Conservation (phyloP, 805 yeast species). For the Sporopachydermia lactativora region DNA sequence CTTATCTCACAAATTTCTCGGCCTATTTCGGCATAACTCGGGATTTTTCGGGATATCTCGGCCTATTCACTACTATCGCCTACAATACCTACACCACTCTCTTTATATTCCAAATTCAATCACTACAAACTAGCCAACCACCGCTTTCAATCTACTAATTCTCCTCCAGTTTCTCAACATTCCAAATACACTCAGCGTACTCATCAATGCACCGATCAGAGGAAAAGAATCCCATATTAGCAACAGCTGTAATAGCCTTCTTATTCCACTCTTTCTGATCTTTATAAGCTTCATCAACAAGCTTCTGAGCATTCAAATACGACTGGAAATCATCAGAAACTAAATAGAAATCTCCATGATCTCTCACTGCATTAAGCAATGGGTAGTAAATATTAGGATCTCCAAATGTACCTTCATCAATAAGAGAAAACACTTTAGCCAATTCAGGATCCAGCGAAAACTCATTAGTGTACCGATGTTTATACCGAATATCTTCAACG, state of each 20-base stretch:
- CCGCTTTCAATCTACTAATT: no score
- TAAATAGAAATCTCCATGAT: slow-evolving; percentile 75
- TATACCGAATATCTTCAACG: slow-evolving; percentile 72
- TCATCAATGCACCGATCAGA: slow-evolving; percentile 86
- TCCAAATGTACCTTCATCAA: slow-evolving; percentile 64
- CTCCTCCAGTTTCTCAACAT: slow-evolving; percentile 60
- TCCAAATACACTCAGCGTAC: slow-evolving; percentile 88
- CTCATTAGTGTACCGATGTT: slow-evolving; percentile 45
- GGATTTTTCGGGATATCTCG: no score
- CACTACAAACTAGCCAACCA: no score
- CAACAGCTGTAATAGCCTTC: slow-evolving; percentile 66
- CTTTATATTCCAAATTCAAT: no score
- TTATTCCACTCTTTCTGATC: slow-evolving; percentile 63
- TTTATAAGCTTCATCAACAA: slow-evolving; percentile 57
- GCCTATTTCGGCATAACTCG: no score
- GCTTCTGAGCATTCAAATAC: slow-evolving; percentile 66
- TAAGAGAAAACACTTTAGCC: slow-evolving; percentile 44
- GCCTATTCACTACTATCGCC: no score
- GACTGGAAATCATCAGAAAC: slow-evolving; percentile 85
- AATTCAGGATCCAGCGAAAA: slow-evolving; percentile 46
- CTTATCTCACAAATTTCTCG: no score
- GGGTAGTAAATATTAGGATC: slow-evolving; percentile 43
- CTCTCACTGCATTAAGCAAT: slow-evolving; percentile 52
- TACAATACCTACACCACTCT: no score
- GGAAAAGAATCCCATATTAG: slow-evolving; percentile 87